Conservation (phyloP, 2,329 filamentous ascomycete genomes). For the Xylaria sp. region DNA sequence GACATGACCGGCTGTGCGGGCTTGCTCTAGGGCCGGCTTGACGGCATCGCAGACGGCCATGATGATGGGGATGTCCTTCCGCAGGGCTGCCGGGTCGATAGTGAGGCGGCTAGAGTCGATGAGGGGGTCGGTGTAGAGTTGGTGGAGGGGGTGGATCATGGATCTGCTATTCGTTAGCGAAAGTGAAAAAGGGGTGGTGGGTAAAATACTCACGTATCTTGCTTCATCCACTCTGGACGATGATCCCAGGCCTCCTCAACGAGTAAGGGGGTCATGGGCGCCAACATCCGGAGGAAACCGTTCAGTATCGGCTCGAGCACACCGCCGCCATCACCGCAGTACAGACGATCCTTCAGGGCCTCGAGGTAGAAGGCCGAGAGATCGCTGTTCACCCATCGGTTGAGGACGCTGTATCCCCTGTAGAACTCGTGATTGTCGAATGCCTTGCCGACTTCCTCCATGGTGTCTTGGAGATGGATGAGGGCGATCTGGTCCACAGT, state of each 20-base stretch:
- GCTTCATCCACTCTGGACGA: slow-evolving; percentile 59
- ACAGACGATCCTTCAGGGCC: slow-evolving; percentile 83
- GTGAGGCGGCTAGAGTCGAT: slow-evolving; percentile 38
- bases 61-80: slow-evolving; percentile 43
- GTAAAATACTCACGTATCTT: slow-evolving; percentile 36
- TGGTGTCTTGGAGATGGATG: slow-evolving; percentile 63
- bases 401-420: slow-evolving; percentile 66
- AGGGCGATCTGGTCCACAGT: slow-evolving; percentile 70
- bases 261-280: slow-evolving; percentile 73
- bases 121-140: slow-evolving; percentile 43
- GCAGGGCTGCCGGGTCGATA: slow-evolving; percentile 37
- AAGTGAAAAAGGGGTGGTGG: background rate
- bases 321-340: slow-evolving; percentile 69
- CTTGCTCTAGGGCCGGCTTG: slow-evolving; percentile 69
- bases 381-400: slow-evolving; percentile 75
- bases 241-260: slow-evolving; percentile 86
- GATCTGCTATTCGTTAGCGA: slow-evolving; percentile 22
- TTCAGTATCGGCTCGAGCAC: slow-evolving; percentile 62
- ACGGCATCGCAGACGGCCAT: slow-evolving; percentile 58
- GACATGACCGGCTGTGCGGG: slow-evolving; percentile 64
- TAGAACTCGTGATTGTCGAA: slow-evolving; percentile 76
- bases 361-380: slow-evolving; percentile 94
- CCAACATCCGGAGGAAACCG: slow-evolving; percentile 71
- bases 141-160: slow-evolving; percentile 39
- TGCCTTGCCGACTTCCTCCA: slow-evolving; percentile 57